Conservation (phyloP, 331 rosid species). For the Quercus tomentella region DNA sequence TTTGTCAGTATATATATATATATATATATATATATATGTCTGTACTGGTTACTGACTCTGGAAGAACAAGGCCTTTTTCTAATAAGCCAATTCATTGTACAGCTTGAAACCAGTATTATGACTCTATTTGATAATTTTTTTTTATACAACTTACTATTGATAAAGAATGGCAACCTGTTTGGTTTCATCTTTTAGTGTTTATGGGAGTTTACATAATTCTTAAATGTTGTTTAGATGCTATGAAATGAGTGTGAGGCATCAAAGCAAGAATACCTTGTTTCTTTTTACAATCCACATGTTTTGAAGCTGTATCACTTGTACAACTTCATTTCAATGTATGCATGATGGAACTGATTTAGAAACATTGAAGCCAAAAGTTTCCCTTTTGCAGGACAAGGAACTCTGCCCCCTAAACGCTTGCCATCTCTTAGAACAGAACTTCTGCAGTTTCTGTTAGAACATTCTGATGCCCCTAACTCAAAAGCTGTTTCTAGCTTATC, state of each 20-base stretch:
- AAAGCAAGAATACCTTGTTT: conserved; percentile 1
- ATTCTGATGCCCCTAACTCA: conserved; percentile 40
- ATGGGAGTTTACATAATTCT: neutral
- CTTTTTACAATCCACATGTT: neutral
- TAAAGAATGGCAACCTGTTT: neutral
- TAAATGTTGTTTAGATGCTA: neutral
- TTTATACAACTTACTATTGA: neutral
- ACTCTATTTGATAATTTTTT: neutral
- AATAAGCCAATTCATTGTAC: neutral
- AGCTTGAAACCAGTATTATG: neutral
- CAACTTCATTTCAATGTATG: neutral
- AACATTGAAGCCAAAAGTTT: neutral
- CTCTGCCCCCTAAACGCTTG: conserved; percentile 58
- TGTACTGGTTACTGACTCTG: neutral
- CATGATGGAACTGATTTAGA: neutral
- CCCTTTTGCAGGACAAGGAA: conserved; percentile 73
- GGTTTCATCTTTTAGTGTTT: neutral
- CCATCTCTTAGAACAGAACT: conserved; percentile 86
- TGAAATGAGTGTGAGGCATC: neutral
- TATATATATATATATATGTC: too few species aligned
- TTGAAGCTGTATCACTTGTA: neutral
- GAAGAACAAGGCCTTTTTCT: too few species aligned
- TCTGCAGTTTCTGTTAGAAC: conserved; percentile 67
- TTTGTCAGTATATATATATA: too few species aligned
- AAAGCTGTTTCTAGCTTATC: conserved; percentile 34